Evolutionary conservation across 495 filamentous ascomycete species (phyloP), one percentile per base, ranked within the genome.

Genomic region (Zalerion maritima): DNA sequence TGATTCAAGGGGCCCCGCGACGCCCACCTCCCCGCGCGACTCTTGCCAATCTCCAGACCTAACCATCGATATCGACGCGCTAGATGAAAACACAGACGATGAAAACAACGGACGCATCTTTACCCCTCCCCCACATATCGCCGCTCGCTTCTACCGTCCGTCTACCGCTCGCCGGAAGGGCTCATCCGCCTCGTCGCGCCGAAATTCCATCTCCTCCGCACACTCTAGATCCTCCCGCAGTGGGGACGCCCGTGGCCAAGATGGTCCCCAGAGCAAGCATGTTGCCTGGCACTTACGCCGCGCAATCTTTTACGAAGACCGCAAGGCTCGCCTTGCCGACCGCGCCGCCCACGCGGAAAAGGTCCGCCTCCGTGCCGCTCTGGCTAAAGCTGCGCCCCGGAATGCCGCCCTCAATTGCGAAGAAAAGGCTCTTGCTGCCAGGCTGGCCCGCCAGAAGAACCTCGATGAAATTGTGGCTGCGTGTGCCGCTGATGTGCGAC

Each of bases 311-410:
- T 67, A 96, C 33, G 87, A 97, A 51, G 81, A 70, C 43, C 81
- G 89, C 22, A 94, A 93, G 50, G 89, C 85, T 5, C 74, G 86
- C 26, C 69, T 96, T 15, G 89, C 91, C 30, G 89, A 93, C 49
- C 72, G 87, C 24, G 91, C 87, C 7, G 81, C 83, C 24, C 84
- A 97, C 57, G 89, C 85, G 26, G 89, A 97, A 50, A 86, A 93
- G 58, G 89, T 97, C n/a, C 81, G 89, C 33, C 58, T 89, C 31
- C 78, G 79, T 31, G 89, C 81, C 24, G 83, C 82, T n/a, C 52
- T 82, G 31, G 78, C 77, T 18, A 93, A 85, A 62, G 78, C 79
- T 21, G 71, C 73, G 9, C 73, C 73, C 11, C 67, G 70, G 21
- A 58, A 57, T 31, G 65, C 43, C 21, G 64, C 38, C 23, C 51